Evolutionary conservation across 1,284 basidiomycete species (phyloP).

Genomic region (Anthracocystis setariae): DNA sequence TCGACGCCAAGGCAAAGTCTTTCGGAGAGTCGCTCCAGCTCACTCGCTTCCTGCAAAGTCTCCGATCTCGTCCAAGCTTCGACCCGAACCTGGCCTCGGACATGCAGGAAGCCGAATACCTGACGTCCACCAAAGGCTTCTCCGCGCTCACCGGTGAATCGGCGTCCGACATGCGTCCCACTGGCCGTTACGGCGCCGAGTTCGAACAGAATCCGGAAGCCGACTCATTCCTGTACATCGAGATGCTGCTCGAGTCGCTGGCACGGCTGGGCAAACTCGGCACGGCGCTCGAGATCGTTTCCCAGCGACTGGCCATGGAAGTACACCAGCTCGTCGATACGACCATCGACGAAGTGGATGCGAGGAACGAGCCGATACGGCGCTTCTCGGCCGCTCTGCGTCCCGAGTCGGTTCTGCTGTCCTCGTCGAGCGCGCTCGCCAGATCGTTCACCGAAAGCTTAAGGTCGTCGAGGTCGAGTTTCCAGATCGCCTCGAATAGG

Average conservation of each 20-base stretch:
- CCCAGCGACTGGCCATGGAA: slow-evolving; percentile 85
- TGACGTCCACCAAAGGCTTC: slow-evolving; percentile 34
- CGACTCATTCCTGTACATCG: slow-evolving; percentile 93
- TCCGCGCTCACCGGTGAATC: slow-evolving; percentile 39
- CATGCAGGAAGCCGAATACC: slow-evolving; percentile 34
- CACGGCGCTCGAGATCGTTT: slow-evolving; percentile 82
- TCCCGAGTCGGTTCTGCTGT: slow-evolving; percentile 72
- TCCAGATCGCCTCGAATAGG: slow-evolving; percentile 31
- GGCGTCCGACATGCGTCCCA: slow-evolving; percentile 4
- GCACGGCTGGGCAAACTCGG: slow-evolving; percentile 90
- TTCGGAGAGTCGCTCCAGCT: slow-evolving; percentile 36
- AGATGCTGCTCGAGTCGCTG: slow-evolving; percentile 89
- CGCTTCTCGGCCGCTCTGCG: slow-evolving; percentile 74
- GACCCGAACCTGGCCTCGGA: slow-evolving; percentile 50
- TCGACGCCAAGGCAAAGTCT: neutral
- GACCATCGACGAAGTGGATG: slow-evolving; percentile 88
- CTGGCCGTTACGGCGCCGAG: slow-evolving; percentile 27
- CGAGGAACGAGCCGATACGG: slow-evolving; percentile 65
- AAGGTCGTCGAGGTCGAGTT: slow-evolving; percentile 43
- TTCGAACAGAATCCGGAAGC: slow-evolving; percentile 79
- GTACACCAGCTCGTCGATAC: slow-evolving; percentile 85
- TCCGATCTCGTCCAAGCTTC: slow-evolving; percentile 42
- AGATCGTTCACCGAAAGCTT: slow-evolving; percentile 48
- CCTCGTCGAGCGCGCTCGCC: slow-evolving; percentile 51
- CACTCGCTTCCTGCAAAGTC: slow-evolving; percentile 41